These are phyloP conservation scores for Jamesozyma lodderae DNA, from an alignment of 805 yeast species.

Conservation along the genomic window DNA sequence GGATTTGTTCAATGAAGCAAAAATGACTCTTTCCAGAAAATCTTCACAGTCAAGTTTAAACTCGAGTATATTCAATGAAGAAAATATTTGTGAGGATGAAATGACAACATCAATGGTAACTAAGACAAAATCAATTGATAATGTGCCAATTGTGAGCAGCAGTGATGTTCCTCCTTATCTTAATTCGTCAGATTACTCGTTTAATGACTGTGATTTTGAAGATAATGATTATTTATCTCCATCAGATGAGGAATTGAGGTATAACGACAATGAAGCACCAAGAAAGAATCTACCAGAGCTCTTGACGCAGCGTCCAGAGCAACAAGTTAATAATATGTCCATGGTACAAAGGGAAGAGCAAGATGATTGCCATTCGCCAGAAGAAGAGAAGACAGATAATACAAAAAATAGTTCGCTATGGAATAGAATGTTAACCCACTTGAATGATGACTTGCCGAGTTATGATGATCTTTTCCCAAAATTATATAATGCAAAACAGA, in stretches of 20 bases:
- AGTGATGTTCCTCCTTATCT: slow-evolving; percentile 24
- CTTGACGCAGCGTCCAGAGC: background rate
- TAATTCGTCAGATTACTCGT: background rate
- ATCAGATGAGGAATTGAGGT: slow-evolving; percentile 20
- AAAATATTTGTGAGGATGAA: background rate
- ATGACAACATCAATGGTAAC: slow-evolving; percentile 27
- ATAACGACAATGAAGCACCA: slow-evolving; percentile 2
- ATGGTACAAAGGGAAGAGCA: background rate
- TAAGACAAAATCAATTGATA: too few species aligned
- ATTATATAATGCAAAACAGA: background rate
- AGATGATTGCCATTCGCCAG: background rate
- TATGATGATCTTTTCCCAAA: slow-evolving; percentile 69
- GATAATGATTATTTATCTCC: slow-evolving; percentile 15
- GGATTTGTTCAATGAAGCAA: slow-evolving; percentile 22
- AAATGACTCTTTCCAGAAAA: slow-evolving; percentile 12
- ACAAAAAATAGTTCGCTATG: slow-evolving; percentile 28
- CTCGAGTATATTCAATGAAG: slow-evolving; percentile 10
- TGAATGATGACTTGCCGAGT: slow-evolving; percentile 49
- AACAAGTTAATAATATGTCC: too few species aligned
- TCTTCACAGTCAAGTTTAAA: slow-evolving; percentile 21
- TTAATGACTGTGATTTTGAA: slow-evolving; percentile 24
- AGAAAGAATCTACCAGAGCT: background rate
- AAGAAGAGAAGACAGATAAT: background rate
- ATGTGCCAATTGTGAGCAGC: too few species aligned
- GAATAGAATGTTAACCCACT: slow-evolving; percentile 32